These are phyloP conservation scores for Elaeagnus macrophylla DNA, from an alignment of 306 rosid genomes.

Conservation along the genomic window DNA sequence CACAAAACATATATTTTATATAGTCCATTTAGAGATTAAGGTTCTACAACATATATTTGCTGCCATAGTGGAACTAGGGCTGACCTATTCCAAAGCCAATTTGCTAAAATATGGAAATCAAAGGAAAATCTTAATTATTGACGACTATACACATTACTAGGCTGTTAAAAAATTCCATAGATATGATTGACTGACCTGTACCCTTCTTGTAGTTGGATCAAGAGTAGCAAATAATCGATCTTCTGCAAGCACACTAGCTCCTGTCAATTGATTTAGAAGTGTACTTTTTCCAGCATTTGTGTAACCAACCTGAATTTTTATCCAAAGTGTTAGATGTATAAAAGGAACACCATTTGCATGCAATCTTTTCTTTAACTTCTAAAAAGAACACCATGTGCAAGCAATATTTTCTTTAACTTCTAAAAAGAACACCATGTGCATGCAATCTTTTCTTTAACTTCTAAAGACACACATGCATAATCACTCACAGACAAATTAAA, in stretches of 20 bases:
- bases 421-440: no score
- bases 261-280: slow-evolving; percentile 80
- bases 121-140: background rate
- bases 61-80: background rate
- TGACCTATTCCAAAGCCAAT: background rate
- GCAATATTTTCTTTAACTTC: no score
- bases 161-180: slow-evolving; percentile 2
- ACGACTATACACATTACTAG: background rate
- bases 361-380: no score
- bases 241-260: slow-evolving; percentile 93
- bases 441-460: no score
- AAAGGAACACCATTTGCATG: background rate
- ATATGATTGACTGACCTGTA: slow-evolving; percentile 56
- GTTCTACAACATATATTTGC: background rate
- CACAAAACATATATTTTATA: background rate
- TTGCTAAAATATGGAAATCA: background rate
- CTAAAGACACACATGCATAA: no score
- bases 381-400: slow-evolving; percentile 1
- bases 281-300: slow-evolving; percentile 99
- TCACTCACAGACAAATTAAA: background rate
- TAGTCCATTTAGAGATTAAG: background rate
- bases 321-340: slow-evolving; percentile 8
- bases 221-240: slow-evolving; percentile 92
- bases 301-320: slow-evolving; percentile 74
- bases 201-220: slow-evolving; percentile 98